A percentile compares a stretch with the other conserved stretches of the same genome.
phyloP scores from a whole-genome alignment of 2,329 filamentous ascomycete species.

The Lachnum nothofagi region DNA sequence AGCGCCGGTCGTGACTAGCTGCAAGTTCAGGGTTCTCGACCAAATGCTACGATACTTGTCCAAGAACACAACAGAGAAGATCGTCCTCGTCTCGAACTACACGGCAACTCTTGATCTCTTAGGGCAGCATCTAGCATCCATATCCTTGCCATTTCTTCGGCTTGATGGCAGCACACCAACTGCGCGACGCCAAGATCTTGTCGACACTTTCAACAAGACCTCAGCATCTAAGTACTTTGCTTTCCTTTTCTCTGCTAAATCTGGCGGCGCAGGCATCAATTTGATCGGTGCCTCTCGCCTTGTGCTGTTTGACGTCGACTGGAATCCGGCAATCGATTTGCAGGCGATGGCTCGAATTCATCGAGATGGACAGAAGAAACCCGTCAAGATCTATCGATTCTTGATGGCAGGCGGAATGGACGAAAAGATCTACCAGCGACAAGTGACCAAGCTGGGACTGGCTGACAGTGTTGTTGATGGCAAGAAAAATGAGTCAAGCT shows the following conservation, averaged over 20 bases:
- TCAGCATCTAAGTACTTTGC: slow-evolving; percentile 55
- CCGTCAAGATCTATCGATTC: slow-evolving; percentile 65
- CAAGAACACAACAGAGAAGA: slow-evolving; percentile 60
- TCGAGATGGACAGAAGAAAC: slow-evolving; percentile 63
- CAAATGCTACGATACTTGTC: slow-evolving; percentile 57
- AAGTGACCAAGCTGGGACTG: slow-evolving; percentile 65
- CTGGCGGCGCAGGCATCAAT: slow-evolving; percentile 65
- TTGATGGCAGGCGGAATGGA: slow-evolving; percentile 64
- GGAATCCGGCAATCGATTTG: slow-evolving; percentile 69
- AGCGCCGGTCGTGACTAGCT: slow-evolving; percentile 53
- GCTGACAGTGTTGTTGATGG: slow-evolving; percentile 68
- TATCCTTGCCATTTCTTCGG: slow-evolving; percentile 59
- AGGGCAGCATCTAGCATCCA: slow-evolving; percentile 53
- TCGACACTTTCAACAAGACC: slow-evolving; percentile 64
- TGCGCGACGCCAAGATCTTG: slow-evolving; percentile 59
- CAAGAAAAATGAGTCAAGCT: slow-evolving; percentile 55
- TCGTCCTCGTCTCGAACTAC: slow-evolving; percentile 72
- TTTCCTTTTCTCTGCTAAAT: slow-evolving; percentile 68
- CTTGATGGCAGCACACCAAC: slow-evolving; percentile 63
- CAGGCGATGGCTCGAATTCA: slow-evolving; percentile 74
- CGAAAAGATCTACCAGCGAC: slow-evolving; percentile 70
- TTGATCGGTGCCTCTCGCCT: slow-evolving; percentile 66
- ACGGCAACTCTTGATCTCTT: slow-evolving; percentile 67
- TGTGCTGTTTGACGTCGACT: slow-evolving; percentile 68
- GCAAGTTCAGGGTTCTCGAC: slow-evolving; percentile 64